Percentiles rank a stretch among this genome's conserved stretches.
Conservation (phyloP, 2,329 filamentous ascomycete species). For the Pestalotiopsis fici region DNA sequence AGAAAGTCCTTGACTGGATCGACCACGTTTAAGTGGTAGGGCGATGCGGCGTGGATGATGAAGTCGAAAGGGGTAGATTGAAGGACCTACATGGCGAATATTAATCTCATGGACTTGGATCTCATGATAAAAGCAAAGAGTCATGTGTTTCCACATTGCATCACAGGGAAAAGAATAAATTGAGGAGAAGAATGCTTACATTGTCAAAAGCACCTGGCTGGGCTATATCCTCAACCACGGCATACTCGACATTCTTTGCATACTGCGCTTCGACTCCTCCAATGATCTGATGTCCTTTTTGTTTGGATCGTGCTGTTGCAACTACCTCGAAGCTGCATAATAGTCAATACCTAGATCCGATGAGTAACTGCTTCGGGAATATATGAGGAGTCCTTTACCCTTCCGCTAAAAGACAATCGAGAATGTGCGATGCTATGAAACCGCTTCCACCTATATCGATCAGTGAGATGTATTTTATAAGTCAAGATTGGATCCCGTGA, state of each 20-base stretch:
- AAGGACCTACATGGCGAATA: conserved; percentile 29
- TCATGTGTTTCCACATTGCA: too few species aligned
- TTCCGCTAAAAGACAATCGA: conserved; percentile 45
- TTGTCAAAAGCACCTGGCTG: conserved; percentile 68
- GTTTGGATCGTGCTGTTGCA: conserved; percentile 47
- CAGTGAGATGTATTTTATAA: neutral
- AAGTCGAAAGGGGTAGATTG: conserved; percentile 62
- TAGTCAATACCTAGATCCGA: conserved; percentile 11
- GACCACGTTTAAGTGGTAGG: conserved; percentile 69
- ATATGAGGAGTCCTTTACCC: conserved; percentile 28
- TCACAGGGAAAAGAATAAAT: too few species aligned
- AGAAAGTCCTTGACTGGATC: conserved; percentile 48
- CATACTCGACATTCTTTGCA: conserved; percentile 40
- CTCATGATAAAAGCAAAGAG: too few species aligned
- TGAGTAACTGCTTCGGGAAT: neutral
- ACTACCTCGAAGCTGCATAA: conserved; percentile 39
- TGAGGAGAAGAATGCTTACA: conserved; percentile 30
- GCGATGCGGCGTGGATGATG: conserved; percentile 74
- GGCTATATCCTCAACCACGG: conserved; percentile 73
- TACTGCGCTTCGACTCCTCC: conserved; percentile 41
- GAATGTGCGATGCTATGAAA: conserved; percentile 55
- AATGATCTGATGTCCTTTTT: conserved; percentile 46
- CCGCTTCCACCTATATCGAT: conserved; percentile 46
- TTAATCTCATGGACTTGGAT: too few species aligned
- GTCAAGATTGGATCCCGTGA: neutral